Base-by-base conservation (phyloP, 768 basidiomycete species). In the Gautieria morchelliformis region DNA sequence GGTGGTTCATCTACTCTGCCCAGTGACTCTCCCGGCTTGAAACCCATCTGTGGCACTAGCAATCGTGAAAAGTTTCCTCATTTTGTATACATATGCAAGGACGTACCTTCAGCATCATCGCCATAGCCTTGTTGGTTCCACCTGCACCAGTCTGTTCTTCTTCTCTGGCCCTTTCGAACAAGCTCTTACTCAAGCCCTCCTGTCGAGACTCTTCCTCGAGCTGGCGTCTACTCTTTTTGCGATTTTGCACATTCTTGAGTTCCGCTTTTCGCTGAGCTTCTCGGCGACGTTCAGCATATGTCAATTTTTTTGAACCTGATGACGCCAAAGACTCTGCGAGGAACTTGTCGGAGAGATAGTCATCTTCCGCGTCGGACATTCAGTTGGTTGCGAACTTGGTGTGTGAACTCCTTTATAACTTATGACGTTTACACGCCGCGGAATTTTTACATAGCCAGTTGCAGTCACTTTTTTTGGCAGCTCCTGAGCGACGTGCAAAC, bases 261-360 rank as follows among this genome's bases (percentile, higher is more conserved):
- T 77, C 78, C 1, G 87, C 68, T 35, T 76, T 74, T 59, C 74
- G 79, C 56, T 78, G 64, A 1, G 82, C 82, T 58, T 88, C 81
- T 66, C 83, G 85, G 12, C 90, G 83, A 47, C 80, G 73, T 63
- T 89, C 80, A 15, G 75, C 71, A 64, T 93, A 93, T 0, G 88
- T 87, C 61, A 79, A 80, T 9, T 82, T 72, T 52, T 71, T 65
- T 33, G 68, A 56, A 8, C 45, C 17, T 4, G 74, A 33, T 19
- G 66, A 58, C n/a, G 72, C 51, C 0, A 75, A 74, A 24, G 58
- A 19, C 27, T 61, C 52, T 48, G 74, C 62, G 4, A 93, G 76
- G 69, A 92, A 93, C 66, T 89, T 92, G 75, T 91, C 88, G 33
- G 89, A 91, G 52, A 93, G 79, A 66, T 93, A 93, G 72, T 93